Conservation (phyloP, 208 protist species). For the Trypanosoma mega region DNA sequence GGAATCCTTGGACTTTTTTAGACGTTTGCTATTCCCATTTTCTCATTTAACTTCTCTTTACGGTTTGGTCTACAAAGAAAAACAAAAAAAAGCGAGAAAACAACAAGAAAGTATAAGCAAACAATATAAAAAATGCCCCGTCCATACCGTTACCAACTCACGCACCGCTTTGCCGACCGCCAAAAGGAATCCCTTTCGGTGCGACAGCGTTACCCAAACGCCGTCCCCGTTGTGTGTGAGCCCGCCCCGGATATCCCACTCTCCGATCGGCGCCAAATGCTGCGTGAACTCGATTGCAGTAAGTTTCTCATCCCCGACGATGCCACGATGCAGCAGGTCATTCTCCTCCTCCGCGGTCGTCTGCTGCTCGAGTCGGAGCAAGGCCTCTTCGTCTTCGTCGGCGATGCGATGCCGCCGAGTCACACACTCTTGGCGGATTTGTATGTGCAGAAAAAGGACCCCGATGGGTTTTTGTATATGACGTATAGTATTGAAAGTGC, state of each 20-base stretch:
- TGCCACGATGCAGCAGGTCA: conserved; percentile 88
- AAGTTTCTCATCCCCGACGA: conserved; percentile 57
- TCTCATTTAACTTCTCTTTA: conserved; percentile 1
- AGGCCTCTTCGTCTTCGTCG: conserved; percentile 92
- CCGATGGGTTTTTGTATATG: conserved; percentile 90
- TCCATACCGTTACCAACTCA: conserved; percentile 34
- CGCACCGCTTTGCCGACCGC: conserved; percentile 53
- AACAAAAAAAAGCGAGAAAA: too few species aligned
- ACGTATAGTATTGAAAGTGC: conserved; percentile 85
- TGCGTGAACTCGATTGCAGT: conserved; percentile 24
- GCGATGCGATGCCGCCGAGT: conserved; percentile 71
- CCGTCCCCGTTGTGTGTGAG: conserved; percentile 91
- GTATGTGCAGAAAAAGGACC: conserved; percentile 83
- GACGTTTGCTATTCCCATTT: too few species aligned
- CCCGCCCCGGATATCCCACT: conserved; percentile 44
- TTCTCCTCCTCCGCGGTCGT: conserved; percentile 85
- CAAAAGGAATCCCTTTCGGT: conserved; percentile 34
- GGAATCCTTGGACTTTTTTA: too few species aligned
- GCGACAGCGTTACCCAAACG: conserved; percentile 45
- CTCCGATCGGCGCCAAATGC: not conserved
- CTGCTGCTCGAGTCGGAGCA: conserved; percentile 86
- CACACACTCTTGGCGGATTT: conserved; percentile 67
- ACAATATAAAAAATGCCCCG: too few species aligned
- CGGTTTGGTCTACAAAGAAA: too few species aligned
- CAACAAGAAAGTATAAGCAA: too few species aligned